Evolutionary conservation across 805 yeast genomes (phyloP), one percentile per base, ranked within the genome.

Genomic region (Yarrowia divulgata): DNA sequence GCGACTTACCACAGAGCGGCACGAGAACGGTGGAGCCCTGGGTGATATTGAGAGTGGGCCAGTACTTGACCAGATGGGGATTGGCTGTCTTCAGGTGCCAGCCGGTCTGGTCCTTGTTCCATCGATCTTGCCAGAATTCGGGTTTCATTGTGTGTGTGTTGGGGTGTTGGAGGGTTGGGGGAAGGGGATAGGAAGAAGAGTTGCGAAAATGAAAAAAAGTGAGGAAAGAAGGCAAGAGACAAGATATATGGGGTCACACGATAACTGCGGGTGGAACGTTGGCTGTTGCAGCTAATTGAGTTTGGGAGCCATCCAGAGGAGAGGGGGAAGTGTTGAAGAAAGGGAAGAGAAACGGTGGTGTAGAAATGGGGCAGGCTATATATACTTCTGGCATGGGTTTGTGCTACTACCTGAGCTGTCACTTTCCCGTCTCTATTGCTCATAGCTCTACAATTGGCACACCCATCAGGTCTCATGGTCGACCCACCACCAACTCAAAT

Each of bases 61-160:
- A 60, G 66, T 60, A 60, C 52, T 60, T 60, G 32, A 14, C 23
- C 32, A 60, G 66, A 4, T 60, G 66, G 52, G 66, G 66, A 52
- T 60, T 60, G 52, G 66, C 66, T 13, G 50, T 45, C 66, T 60
- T 60, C 4, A 45, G 66, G 66, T 60, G 66, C 66, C 66, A 60
- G 66, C 66, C 66, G 45, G 45, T 32, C 66, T 60, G 66, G 52
- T 60, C 66, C 52, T 60, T 43, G 66, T 18, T 35, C 66, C 66
- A 60, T 60, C 52, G 40, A n/a, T 60, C 42, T 45, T 60, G 66
- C 66, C 66, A 60, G 66, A 60, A 60, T 60, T 60, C 66, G 66
- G 66, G 66, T 60, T 60, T 60, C 66, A 60, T 60, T 13, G 19
- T 40, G 49, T 29, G 8, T 42, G 49, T 58, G n/a, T 19, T 39